Evolutionary conservation across 768 basidiomycete species (phyloP).

Genomic region (Russula foetens): DNA sequence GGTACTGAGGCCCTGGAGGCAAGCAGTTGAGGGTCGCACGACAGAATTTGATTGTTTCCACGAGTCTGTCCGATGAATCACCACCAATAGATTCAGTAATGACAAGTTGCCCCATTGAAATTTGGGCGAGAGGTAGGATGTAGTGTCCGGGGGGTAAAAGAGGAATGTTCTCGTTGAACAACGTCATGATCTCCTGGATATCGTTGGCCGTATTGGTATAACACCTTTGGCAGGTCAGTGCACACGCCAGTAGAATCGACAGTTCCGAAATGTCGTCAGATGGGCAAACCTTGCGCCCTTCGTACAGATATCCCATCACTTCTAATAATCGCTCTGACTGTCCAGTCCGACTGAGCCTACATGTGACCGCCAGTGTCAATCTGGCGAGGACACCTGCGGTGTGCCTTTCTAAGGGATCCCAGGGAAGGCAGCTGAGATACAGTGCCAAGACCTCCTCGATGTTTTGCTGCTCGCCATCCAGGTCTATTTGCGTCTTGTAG

Average conservation of each 20-base stretch:
- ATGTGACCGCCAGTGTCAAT: not conserved
- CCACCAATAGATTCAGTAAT: not conserved
- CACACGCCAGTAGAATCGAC: not conserved
- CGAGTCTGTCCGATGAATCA: not conserved
- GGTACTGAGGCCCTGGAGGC: not conserved
- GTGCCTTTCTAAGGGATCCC: not conserved
- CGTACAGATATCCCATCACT: not conserved
- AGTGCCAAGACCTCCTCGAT: not conserved
- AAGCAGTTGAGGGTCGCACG: not conserved
- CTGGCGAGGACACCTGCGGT: not conserved
- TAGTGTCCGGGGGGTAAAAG: not conserved
- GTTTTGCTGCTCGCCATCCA: not conserved
- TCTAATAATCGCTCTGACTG: not conserved
- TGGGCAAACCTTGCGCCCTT: not conserved
- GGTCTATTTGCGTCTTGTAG: not conserved
- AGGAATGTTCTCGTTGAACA: not conserved
- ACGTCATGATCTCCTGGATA: not conserved
- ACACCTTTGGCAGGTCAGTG: not conserved
- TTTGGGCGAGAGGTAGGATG: not conserved
- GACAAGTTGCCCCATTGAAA: not conserved
- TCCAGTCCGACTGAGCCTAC: not conserved
- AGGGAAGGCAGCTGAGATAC: not conserved
- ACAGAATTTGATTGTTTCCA: not conserved
- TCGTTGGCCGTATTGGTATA: too few species aligned
- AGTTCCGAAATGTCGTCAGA: not conserved